These are phyloP conservation scores for Magnusiomyces tetraspermus DNA, from an alignment of 1,139 yeast genomes.

Conservation along the genomic window DNA sequence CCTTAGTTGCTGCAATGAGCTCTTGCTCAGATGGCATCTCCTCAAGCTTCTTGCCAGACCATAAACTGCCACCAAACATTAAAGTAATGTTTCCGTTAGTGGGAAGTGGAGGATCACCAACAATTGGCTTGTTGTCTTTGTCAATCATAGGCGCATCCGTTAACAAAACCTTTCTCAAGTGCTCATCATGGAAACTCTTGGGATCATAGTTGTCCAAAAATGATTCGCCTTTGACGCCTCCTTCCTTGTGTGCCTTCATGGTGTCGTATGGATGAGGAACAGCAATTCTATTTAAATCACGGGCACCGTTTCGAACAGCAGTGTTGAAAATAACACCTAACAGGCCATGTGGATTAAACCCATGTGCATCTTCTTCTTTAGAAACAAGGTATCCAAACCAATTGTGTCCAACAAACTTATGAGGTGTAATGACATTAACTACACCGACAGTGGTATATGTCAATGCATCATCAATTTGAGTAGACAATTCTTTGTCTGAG, in stretches of 20 bases:
- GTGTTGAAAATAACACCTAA: constrained; percentile 90
- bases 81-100: constrained; percentile 63
- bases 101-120: constrained; percentile 5
- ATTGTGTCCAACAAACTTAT: constrained; percentile 26
- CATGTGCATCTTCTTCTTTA: constrained; percentile 30
- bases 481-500: constrained; percentile 16
- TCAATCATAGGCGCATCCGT: constrained; percentile 12
- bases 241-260: constrained; percentile 9
- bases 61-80: constrained; percentile 82
- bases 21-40: constrained; percentile 41
- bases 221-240: constrained; percentile 9
- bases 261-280: constrained; percentile 12
- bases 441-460: constrained; percentile 30
- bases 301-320: constrained; percentile 38
- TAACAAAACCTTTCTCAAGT: constrained; percentile 7
- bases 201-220: constrained; percentile 12
- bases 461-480: constrained; percentile 17
- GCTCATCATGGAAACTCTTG: constrained; percentile 9
- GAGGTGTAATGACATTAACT: constrained; percentile 28
- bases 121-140: constrained; percentile 1
- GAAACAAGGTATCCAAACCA: constrained; percentile 94
- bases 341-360: constrained; percentile 47
- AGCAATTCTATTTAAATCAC: constrained; percentile 14
- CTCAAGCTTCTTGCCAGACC: constrained; percentile 28
- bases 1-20: constrained; percentile 39